phyloP scores from a whole-genome alignment of 2,329 filamentous ascomycete genomes.

The Bipolaris oryzae region DNA sequence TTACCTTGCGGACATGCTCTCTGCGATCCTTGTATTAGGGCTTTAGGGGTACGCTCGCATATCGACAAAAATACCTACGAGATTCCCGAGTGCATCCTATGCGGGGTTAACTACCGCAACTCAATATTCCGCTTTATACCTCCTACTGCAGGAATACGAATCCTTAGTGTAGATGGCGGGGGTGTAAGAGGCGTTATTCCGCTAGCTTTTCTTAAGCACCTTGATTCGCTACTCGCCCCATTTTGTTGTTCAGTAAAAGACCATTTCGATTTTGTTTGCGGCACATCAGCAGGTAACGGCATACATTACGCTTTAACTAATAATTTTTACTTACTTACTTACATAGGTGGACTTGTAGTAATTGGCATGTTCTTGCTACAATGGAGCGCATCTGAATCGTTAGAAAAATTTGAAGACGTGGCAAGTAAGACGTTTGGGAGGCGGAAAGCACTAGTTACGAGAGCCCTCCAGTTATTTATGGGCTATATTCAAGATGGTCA shows the following conservation, averaged over 20 bases:
- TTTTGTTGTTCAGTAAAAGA: constrained; percentile 11
- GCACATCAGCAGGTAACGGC: constrained; percentile 16
- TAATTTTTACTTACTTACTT: not conserved
- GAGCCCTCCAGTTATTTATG: constrained; percentile 22
- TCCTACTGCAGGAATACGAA: constrained; percentile 20
- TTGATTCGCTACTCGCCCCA: constrained; percentile 8
- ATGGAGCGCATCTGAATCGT: constrained; percentile 26
- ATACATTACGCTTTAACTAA: not conserved
- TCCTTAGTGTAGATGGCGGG: constrained; percentile 20
- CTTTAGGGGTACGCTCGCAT: constrained; percentile 6
- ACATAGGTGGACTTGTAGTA: constrained; percentile 34
- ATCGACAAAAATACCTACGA: constrained; percentile 17
- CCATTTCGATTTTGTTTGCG: constrained; percentile 17
- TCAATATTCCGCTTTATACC: constrained; percentile 16
- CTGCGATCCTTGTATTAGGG: constrained; percentile 16
- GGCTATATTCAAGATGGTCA: constrained; percentile 33
- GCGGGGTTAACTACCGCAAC: constrained; percentile 10
- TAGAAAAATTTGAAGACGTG: constrained; percentile 30
- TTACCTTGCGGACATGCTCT: constrained; percentile 18
- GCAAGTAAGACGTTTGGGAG: constrained; percentile 29
- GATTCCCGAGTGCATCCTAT: constrained; percentile 16
- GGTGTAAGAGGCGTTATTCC: constrained; percentile 22
- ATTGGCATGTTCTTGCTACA: constrained; percentile 37
- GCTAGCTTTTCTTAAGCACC: constrained; percentile 19
- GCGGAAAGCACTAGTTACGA: constrained; percentile 15